Evolutionary conservation across 441 rosid species (phyloP).

Genomic region (Jatropha multifida): DNA sequence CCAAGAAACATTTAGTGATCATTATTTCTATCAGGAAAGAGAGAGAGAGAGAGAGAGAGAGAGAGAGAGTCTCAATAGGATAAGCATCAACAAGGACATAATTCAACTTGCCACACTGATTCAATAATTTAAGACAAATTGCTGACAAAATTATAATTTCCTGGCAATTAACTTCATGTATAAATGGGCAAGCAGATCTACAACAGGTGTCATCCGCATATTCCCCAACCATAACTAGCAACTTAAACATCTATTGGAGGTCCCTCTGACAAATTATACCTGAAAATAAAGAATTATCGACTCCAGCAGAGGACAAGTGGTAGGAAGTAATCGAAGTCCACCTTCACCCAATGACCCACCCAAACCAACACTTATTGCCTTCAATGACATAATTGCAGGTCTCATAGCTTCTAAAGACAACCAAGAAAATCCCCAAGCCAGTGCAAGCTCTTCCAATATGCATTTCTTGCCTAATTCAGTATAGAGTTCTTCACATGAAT

Average conservation of each 20-base stretch:
- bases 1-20: background rate
- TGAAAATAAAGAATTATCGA: constrained; percentile 63
- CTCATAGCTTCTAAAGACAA: constrained; percentile 50
- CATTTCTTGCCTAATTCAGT: constrained; percentile 42
- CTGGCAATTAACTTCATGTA: background rate
- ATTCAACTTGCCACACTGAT: background rate
- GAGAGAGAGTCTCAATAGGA: background rate
- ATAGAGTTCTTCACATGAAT: constrained; percentile 35
- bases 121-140: constrained; percentile 7
- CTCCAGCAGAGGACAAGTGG: constrained; percentile 63
- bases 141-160: constrained; percentile 5
- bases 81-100: background rate
- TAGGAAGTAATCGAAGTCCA: constrained; percentile 47
- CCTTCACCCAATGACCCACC: constrained; percentile 75
- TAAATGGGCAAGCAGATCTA: background rate
- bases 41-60: background rate
- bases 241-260: background rate
- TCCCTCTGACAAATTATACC: constrained; percentile 40
- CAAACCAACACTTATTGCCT: constrained; percentile 56
- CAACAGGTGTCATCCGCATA: background rate
- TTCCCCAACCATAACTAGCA: background rate
- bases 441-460: constrained; percentile 54
- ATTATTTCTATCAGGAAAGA: background rate
- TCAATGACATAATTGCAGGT: constrained; percentile 50
- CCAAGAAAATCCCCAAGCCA: constrained; percentile 77